phyloP scores from a whole-genome alignment of 2,329 filamentous ascomycete species.

The Cercospora citrullina region DNA sequence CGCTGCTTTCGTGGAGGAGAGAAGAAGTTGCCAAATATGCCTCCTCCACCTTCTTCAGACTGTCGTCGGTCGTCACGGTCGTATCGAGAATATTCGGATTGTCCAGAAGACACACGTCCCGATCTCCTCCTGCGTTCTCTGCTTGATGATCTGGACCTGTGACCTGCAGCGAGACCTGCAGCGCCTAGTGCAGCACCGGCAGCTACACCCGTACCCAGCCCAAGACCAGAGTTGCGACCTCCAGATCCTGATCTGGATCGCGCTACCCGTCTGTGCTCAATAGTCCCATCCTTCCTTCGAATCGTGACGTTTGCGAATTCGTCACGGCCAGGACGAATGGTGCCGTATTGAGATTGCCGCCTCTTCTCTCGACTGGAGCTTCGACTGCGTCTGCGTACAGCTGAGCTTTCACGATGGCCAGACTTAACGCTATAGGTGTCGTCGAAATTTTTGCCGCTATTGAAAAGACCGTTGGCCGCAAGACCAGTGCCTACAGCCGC shows the following conservation, averaged over 20 bases:
- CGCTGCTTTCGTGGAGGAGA: constrained; percentile 32
- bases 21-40: constrained; percentile 36
- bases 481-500: constrained; percentile 53
- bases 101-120: constrained; percentile 8
- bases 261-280: constrained; percentile 30
- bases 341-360: constrained; percentile 34
- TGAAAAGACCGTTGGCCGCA: constrained; percentile 51
- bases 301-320: constrained; percentile 30
- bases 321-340: constrained; percentile 23
- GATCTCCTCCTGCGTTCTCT: constrained; percentile 24
- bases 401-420: constrained; percentile 47
- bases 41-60: constrained; percentile 24
- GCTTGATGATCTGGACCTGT: constrained; percentile 27
- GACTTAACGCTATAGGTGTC: constrained; percentile 62
- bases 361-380: constrained; percentile 37
- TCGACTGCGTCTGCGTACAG: constrained; percentile 35
- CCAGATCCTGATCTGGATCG: constrained; percentile 37
- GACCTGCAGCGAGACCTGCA: constrained; percentile 26
- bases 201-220: constrained; percentile 25
- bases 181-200: constrained; percentile 33
- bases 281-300: constrained; percentile 35
- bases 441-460: constrained; percentile 56
- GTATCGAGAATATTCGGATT: constrained; percentile 20
- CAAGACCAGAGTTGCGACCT: constrained; percentile 33
- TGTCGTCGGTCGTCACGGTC: constrained; percentile 20